Base-by-base conservation (phyloP, 352 stramenopile genomes). In the Phytophthora aleatoria region DNA sequence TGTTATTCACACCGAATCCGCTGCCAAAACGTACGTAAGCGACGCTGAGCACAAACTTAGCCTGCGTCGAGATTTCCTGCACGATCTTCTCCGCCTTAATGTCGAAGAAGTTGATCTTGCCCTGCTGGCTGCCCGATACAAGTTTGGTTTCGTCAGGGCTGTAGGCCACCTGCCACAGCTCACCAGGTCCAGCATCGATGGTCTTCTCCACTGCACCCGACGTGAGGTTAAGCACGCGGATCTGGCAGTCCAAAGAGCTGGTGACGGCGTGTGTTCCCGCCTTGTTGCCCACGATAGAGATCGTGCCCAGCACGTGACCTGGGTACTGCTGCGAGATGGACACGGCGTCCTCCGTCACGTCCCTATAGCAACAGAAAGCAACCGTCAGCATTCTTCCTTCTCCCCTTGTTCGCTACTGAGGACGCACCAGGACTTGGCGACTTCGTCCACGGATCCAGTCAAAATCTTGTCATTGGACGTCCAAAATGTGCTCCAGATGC, bases 401-500 rank as follows among this genome's bases (percentile, higher is more conserved):
- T 11, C 12, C 5, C 15, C 16, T 20, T 44, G 3, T 3, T 6
- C 15, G 16, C 31, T 15, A 31, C 42, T 30, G 42, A 13, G n/a
- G n/a, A 60, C 77, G 50, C 47, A 90, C 88, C 88, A 96, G 27
- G 75, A 81, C 73, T 94, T 95, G 56, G 87, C 88, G 15, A 93
- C 85, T 71, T 96, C 89, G 57, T 96, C 89, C 50, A 96, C 84
- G 1, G 87, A 96, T 44, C 87, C 89, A 8, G 86, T 93, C 44
- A 96, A 72, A 73, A 96, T 91, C 71, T 94, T 90, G 72, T 94
- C 85, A 63, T 91, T 85, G 48, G 76, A 77, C 45, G 89, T 96
- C 89, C 89, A 96, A 71, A 89, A 92, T 36, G 87, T 92, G 74
- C 80, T 94, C 85, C 88, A 96, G 48, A 96, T 92, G 61, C 87